Base-by-base conservation (phyloP, 1,284 basidiomycete species). In the Puccinia horiana region DNA sequence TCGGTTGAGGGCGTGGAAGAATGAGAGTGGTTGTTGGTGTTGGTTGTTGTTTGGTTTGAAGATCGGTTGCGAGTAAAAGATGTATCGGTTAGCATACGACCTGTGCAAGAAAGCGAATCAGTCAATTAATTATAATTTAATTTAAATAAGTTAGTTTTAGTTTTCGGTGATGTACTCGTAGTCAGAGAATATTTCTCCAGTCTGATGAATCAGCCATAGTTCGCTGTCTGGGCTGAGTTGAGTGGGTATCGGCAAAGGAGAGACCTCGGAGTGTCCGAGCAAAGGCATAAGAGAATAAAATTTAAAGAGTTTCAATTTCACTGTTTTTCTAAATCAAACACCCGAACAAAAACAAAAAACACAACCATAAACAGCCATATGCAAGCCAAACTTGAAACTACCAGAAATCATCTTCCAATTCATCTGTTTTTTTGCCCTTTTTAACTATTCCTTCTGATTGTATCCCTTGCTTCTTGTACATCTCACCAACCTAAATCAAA, bases 131-230 rank as follows among this genome's bases (percentile, higher is more conserved):
- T n/a, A n/a, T 26, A 16, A 37, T 37, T 16, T 18, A 6, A 61
- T 14, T 16, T 32, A 63, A n/a, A 29, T 63, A 63, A 32, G 61
- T 58, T n/a, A 11, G 8, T 58, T 58, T 58, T 58, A 11, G 29
- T 52, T 52, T 52, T 52, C 4, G 8, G 14, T 52, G n/a, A n/a
- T 61, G 54, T 61, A 80, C 77, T 80, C 77, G 56, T 80, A 80
- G 56, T 80, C 77, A 42, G 70, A 44, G 65, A 80, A 80, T 9
- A 80, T 72, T 54, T 80, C 77, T n/a, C 77, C 77, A 0, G 77
- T 80, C 42, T 58, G 47, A 29, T 44, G 14, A 35, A 80, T 70
- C 12, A 54, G 56, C 77, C 77, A 80, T 26, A 80, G 47, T 18
- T 80, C 67, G 18, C 67, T 70, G 40, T 80, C 77, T 12, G 47